A percentile compares a stretch with the other conserved stretches of the same genome.
phyloP scores from a whole-genome alignment of 2,329 filamentous ascomycete species.

The Ophiocordyceps camponoti-leonardi region DNA sequence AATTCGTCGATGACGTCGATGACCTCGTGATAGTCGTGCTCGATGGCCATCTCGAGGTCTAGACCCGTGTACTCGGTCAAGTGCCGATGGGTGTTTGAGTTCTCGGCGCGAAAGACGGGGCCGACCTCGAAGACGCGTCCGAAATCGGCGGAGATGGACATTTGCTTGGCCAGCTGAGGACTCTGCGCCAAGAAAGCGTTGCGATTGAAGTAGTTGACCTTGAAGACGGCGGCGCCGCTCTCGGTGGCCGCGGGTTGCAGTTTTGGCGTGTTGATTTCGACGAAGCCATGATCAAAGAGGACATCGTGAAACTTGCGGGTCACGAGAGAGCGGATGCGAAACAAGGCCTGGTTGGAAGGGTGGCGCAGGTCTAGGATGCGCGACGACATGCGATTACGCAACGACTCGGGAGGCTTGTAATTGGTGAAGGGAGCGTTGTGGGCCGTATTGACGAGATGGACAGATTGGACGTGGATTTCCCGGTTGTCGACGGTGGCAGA shows the following conservation, averaged over 20 bases:
- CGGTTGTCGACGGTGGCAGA: constrained; percentile 60
- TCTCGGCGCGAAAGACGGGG: constrained; percentile 75
- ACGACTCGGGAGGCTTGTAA: constrained; percentile 45
- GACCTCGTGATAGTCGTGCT: constrained; percentile 79
- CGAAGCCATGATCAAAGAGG: constrained; percentile 60
- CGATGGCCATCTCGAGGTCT: constrained; percentile 84
- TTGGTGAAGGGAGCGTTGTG: constrained; percentile 32
- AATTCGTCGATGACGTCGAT: constrained; percentile 61
- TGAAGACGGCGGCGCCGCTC: constrained; percentile 81
- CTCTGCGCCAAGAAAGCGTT: constrained; percentile 81
- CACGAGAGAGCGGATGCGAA: constrained; percentile 69
- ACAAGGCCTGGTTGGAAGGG: constrained; percentile 73
- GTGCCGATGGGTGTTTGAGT: constrained; percentile 89
- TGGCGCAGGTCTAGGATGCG: constrained; percentile 74
- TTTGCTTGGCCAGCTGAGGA: constrained; percentile 83
- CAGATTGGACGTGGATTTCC: constrained; percentile 50
- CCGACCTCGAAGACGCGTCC: constrained; percentile 63
- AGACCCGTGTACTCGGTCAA: constrained; percentile 89
- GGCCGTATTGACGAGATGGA: constrained; percentile 33
- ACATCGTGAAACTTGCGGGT: constrained; percentile 63
- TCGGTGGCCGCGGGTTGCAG: constrained; percentile 81
- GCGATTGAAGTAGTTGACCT: constrained; percentile 79
- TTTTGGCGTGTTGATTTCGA: constrained; percentile 90
- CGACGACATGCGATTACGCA: constrained; percentile 56
- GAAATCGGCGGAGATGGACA: constrained; percentile 81